These are phyloP conservation scores for Rhodotorula sphaerocarpa DNA, from an alignment of 768 basidiomycete species.

Conservation along the genomic window DNA sequence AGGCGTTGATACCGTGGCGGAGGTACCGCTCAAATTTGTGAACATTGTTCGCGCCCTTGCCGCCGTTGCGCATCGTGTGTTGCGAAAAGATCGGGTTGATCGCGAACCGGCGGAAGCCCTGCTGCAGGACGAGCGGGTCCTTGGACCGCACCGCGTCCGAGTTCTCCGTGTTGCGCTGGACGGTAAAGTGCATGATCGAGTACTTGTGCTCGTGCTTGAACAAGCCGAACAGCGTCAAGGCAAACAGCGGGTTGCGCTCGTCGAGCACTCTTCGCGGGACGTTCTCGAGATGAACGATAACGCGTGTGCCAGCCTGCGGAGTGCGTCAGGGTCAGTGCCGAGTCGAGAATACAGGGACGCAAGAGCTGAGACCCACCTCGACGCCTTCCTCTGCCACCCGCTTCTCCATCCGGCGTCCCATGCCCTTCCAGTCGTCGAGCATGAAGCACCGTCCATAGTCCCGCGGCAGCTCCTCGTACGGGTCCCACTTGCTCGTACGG, in stretches of 20 bases:
- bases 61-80: conserved; percentile 71
- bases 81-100: conserved; percentile 88
- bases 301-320: conserved; percentile 66
- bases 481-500: conserved; percentile 94
- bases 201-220: conserved; percentile 94
- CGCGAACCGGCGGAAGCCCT: conserved; percentile 74
- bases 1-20: conserved; percentile 58
- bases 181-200: conserved; percentile 80
- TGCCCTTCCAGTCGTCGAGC: conserved; percentile 87
- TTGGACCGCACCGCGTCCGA: conserved; percentile 80
- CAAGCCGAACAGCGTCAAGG: conserved; percentile 67
- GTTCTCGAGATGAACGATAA: conserved; percentile 65
- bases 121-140: conserved; percentile 81
- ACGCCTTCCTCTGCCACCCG: conserved; percentile 63
- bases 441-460: conserved; percentile 95
- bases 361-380: conserved; percentile 53
- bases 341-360: background rate
- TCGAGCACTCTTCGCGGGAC: conserved; percentile 60
- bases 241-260: conserved; percentile 42
- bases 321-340: background rate
- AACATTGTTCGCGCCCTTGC: conserved; percentile 87
- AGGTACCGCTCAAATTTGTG: conserved; percentile 93
- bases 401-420: conserved; percentile 58
- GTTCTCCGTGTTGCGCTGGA: conserved; percentile 94
- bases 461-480: conserved; percentile 85